These are phyloP conservation scores for Pythium aristosporum DNA, from an alignment of 352 stramenopile genomes.

Conservation along the genomic window DNA sequence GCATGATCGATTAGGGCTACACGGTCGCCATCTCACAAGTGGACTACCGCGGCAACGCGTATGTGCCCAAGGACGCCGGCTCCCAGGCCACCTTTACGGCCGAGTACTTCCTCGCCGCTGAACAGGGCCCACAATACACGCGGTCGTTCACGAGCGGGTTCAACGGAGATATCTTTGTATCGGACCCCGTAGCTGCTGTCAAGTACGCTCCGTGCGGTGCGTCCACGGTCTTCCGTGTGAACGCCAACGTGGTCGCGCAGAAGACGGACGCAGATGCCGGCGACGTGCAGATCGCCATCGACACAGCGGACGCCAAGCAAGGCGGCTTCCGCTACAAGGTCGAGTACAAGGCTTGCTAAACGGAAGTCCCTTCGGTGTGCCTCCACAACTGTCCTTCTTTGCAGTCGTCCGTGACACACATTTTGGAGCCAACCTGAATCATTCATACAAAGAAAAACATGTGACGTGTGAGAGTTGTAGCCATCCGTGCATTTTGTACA, in stretches of 20 bases:
- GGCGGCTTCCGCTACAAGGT: constrained; percentile 50
- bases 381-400: no score
- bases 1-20: constrained; percentile 1
- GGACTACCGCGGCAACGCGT: constrained; percentile 46
- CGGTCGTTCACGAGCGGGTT: constrained; percentile 36
- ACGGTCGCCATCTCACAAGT: constrained; percentile 36
- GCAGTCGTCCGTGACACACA: background rate
- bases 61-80: constrained; percentile 33
- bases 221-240: constrained; percentile 50
- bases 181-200: constrained; percentile 31
- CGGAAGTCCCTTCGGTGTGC: background rate
- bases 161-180: constrained; percentile 34
- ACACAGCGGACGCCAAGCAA: constrained; percentile 47
- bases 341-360: constrained; percentile 29
- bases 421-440: background rate
- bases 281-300: constrained; percentile 47
- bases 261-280: constrained; percentile 30
- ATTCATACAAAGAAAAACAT: background rate
- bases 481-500: no score
- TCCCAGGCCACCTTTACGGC: constrained; percentile 41
- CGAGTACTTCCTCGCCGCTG: constrained; percentile 55
- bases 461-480: background rate
- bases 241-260: constrained; percentile 39
- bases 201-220: constrained; percentile 49
- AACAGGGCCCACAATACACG: constrained; percentile 31